Base-by-base conservation (phyloP, 169 alveolate genomes). In the Eimeria sp. region DNA sequence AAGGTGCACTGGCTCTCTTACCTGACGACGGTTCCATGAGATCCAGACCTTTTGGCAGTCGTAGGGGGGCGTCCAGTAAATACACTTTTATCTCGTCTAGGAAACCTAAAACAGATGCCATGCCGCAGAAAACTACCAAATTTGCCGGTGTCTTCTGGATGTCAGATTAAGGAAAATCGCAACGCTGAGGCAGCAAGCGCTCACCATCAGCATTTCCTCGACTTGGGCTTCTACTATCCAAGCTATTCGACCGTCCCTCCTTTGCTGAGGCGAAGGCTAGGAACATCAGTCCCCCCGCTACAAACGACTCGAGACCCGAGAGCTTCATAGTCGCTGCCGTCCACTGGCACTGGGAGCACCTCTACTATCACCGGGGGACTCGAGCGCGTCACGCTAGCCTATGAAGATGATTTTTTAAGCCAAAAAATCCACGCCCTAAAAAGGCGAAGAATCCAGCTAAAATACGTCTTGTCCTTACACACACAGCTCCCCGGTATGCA, bases 21-120 rank as follows among this genome's bases (percentile, higher is more conserved):
- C 93, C 80, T 7, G 82, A 61, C 25, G 93, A 87, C 18, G 93
- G 93, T 43, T 87, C 93, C 93, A 43, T 87, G 61, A 61, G 51
- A 14, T 87, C 82, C 80, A 58, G 65, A 45, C 83, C 93, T 63
- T 30, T 87, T 9, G 93, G 25, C 49, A 20, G 78, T 34, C 82
- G 93, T 40, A 63, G 83, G 54, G 93, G 65, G 1, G 16, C 10
- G 9, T 43, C 65, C 11, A 63, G 30, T 22, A 87, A 27, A 75
- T 61, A 87, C 45, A 87, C 6, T 27, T 87, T 87, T 45, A 87
- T 10, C 22, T 87, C 93, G 65, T 87, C 83, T 87, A 63, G 83
- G 65, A 22, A 87, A 34, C 65, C 93, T 87, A 27, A 4, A 87
- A 11, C 58, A 63, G 7, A 22, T 34, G 20, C 4, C 70, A n/a